Conservation (phyloP, 2,329 filamentous ascomycete genomes). For the Monosporascus sp. region DNA sequence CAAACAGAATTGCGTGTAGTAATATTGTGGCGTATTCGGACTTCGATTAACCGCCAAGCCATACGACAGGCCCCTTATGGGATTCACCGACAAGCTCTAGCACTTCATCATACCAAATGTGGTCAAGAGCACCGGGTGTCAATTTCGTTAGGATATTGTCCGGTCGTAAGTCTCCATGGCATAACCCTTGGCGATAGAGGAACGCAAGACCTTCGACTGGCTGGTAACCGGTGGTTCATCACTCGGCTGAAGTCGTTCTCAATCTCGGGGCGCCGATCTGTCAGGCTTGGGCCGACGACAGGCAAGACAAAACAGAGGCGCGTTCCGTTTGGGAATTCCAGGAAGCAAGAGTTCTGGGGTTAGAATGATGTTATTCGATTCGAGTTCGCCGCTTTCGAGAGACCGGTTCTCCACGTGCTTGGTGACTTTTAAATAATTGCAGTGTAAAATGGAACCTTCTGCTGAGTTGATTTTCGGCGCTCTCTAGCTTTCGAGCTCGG, state of each 20-base stretch:
- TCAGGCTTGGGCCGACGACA: conserved; percentile 5
- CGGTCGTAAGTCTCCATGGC: conserved; percentile 10
- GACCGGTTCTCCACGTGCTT: neutral
- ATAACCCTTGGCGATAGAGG: conserved; percentile 7
- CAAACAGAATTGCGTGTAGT: neutral
- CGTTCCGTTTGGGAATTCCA: conserved; percentile 5
- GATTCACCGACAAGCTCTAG: neutral
- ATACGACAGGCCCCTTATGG: neutral
- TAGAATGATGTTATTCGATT: conserved; percentile 4
- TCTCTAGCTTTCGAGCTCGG: conserved; percentile 6
- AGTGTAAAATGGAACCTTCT: conserved; percentile 1
- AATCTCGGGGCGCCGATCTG: neutral
- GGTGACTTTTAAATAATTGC: conserved; percentile 2
- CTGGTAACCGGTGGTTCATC: conserved; percentile 5
- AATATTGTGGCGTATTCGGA: neutral
- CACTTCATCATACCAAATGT: conserved; percentile 3
- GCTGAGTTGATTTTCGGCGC: conserved; percentile 11
- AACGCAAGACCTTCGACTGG: conserved; percentile 4
- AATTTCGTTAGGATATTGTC: conserved; percentile 11
- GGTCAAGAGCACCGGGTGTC: conserved; percentile 1
- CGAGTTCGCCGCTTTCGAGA: neutral
- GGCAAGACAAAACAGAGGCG: conserved; percentile 3
- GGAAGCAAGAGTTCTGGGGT: conserved; percentile 7
- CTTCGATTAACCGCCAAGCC: neutral
- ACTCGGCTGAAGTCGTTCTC: neutral